phyloP scores from a whole-genome alignment of 768 basidiomycete species.

The Coprinopsis sp. region DNA sequence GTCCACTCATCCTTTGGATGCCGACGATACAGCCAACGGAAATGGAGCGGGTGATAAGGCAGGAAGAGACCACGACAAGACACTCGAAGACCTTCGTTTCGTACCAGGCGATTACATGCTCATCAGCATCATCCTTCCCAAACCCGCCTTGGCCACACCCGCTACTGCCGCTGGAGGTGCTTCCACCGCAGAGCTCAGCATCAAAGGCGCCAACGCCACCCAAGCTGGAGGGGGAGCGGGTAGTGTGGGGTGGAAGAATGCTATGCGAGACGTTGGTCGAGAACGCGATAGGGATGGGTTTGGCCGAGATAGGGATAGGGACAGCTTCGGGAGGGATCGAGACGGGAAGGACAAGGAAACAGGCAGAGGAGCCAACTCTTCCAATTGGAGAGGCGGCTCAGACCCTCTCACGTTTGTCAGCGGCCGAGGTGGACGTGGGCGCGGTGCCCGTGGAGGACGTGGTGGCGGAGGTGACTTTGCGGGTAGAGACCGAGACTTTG shows the following conservation, averaged over 20 bases:
- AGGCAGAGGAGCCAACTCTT: no score
- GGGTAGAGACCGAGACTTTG: constrained; percentile 28
- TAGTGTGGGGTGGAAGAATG: constrained; percentile 30
- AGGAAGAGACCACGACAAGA: constrained; percentile 18
- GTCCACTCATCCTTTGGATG: no score
- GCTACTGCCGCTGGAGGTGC: constrained; percentile 40
- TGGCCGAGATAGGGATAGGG: constrained; percentile 9
- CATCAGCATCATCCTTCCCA: constrained; percentile 71
- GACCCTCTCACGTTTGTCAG: no score
- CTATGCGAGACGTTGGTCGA: not conserved
- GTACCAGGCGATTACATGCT: constrained; percentile 78
- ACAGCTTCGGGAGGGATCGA: not conserved
- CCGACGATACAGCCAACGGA: not conserved
- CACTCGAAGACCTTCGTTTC: constrained; percentile 75
- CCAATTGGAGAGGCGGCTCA: no score
- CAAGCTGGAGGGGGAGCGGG: constrained; percentile 13
- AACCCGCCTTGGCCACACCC: constrained; percentile 50
- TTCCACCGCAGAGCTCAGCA: no score
- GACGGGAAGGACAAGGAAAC: no score
- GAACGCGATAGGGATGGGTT: constrained; percentile 13
- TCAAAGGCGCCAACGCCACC: constrained; percentile 14
- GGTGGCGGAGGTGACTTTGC: constrained; percentile 27
- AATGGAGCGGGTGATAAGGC: not conserved
- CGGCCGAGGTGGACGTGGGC: not conserved
- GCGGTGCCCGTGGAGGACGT: not conserved